phyloP scores from a whole-genome alignment of 176 grass and related monocot genomes.

The Tillandsia fasciculata region DNA sequence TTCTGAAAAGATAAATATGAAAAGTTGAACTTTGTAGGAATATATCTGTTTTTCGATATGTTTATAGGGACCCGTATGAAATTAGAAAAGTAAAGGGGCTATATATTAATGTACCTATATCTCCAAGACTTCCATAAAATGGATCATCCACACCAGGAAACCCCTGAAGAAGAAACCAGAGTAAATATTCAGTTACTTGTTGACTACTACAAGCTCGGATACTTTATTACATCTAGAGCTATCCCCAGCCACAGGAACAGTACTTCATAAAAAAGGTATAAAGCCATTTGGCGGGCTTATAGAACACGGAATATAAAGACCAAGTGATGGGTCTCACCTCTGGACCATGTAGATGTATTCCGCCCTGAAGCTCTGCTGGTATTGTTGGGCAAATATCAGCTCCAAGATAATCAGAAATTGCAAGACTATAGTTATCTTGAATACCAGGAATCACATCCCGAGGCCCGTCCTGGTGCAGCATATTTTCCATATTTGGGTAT shows the following conservation, averaged over 20 bases:
- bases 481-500: slow-evolving; percentile 62
- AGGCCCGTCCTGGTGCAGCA: slow-evolving; percentile 34
- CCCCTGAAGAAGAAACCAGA: slow-evolving; percentile 7
- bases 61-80: no score
- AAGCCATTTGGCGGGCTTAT: neutral
- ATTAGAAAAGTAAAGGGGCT: neutral
- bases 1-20: no score
- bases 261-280: neutral
- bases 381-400: slow-evolving; percentile 70
- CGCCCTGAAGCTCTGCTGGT: slow-evolving; percentile 52
- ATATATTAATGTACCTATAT: slow-evolving; percentile 21
- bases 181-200: neutral
- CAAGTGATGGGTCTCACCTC: neutral
- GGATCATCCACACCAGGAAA: slow-evolving; percentile 31
- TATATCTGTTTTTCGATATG: no score
- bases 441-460: slow-evolving; percentile 51
- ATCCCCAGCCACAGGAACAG: neutral
- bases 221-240: neutral
- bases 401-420: slow-evolving; percentile 80
- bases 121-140: slow-evolving; percentile 28
- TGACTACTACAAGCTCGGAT: neutral
- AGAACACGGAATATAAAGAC: neutral
- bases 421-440: slow-evolving; percentile 67
- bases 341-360: slow-evolving; percentile 28
- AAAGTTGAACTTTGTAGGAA: no score